A percentile compares a stretch with the other conserved stretches of the same genome.
Conservation (phyloP, 371 early-diverging fungal genomes). For the Mucor mucedo region DNA sequence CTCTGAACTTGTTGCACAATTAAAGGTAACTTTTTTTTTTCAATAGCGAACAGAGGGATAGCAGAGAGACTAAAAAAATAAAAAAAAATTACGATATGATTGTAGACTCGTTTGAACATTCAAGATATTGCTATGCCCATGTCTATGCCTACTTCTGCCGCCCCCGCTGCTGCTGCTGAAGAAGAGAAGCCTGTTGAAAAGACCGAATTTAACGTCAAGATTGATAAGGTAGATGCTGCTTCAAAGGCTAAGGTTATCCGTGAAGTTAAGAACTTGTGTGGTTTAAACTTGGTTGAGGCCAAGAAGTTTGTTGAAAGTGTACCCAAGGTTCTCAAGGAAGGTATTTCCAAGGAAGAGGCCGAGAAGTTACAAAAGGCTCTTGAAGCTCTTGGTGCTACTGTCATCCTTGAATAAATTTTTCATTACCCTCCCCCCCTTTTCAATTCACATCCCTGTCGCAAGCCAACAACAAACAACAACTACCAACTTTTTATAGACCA, state of each 20-base stretch:
- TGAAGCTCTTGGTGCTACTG: slow-evolving; percentile 93
- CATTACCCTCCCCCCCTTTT: background rate
- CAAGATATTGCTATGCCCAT: slow-evolving; percentile 90
- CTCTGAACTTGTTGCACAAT: slow-evolving; percentile 82
- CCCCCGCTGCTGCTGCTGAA: slow-evolving; percentile 74
- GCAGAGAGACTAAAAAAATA: background rate
- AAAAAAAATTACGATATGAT: too few species aligned
- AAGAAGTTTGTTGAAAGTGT: slow-evolving; percentile 98
- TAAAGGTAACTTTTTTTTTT: slow-evolving; percentile 71
- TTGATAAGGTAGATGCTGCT: slow-evolving; percentile 94
- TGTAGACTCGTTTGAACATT: slow-evolving; percentile 87
- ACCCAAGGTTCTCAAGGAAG: slow-evolving; percentile 94
- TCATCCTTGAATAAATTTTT: slow-evolving; percentile 82
- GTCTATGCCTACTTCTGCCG: slow-evolving; percentile 69
- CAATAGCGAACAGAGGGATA: background rate
- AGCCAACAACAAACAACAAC: too few species aligned
- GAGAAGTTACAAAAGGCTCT: slow-evolving; percentile 96
- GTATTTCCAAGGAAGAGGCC: slow-evolving; percentile 93
- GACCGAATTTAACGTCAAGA: slow-evolving; percentile 93
- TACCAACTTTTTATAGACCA: too few species aligned
- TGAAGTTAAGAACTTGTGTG: slow-evolving; percentile 95
- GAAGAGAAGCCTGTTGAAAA: slow-evolving; percentile 89
- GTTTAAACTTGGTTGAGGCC: slow-evolving; percentile 95
- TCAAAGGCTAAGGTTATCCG: slow-evolving; percentile 97
- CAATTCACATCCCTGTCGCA: too few species aligned